These are phyloP conservation scores for Leptographium procerum DNA, from an alignment of 2,329 filamentous ascomycete species.

Conservation along the genomic window DNA sequence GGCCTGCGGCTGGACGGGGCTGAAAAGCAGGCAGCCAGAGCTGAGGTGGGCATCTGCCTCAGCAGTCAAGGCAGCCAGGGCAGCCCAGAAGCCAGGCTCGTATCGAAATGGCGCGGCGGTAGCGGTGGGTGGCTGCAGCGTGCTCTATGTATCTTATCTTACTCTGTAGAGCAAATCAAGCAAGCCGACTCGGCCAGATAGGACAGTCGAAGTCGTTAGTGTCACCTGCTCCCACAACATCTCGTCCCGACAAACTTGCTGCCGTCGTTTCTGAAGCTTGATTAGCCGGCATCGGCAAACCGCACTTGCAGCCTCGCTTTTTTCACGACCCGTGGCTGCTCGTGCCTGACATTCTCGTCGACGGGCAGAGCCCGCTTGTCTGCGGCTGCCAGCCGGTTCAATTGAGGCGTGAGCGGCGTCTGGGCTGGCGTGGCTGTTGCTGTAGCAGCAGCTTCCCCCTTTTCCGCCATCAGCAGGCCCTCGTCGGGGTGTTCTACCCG, in stretches of 20 bases:
- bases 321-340: background rate
- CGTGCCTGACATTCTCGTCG: background rate
- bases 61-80: no score
- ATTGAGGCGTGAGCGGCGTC: no score
- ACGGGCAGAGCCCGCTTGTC: background rate
- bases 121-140: no score
- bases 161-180: no score
- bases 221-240: no score
- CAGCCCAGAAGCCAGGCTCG: no score
- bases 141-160: no score
- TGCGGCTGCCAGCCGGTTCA: background rate
- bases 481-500: constrained; percentile 32
- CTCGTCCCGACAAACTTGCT: no score
- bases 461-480: constrained; percentile 19
- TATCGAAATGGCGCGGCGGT: no score
- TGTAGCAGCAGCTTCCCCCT: background rate
- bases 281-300: constrained; percentile 1
- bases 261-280: no score
- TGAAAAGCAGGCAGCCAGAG: background rate
- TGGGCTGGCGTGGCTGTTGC: background rate
- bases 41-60: background rate
- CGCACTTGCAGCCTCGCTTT: constrained; percentile 2
- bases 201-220: no score
- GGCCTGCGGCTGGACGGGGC: background rate
- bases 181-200: no score